These are phyloP conservation scores for Buxus sempervirens DNA, from an alignment of 164 flowering plant genomes.

Conservation along the genomic window DNA sequence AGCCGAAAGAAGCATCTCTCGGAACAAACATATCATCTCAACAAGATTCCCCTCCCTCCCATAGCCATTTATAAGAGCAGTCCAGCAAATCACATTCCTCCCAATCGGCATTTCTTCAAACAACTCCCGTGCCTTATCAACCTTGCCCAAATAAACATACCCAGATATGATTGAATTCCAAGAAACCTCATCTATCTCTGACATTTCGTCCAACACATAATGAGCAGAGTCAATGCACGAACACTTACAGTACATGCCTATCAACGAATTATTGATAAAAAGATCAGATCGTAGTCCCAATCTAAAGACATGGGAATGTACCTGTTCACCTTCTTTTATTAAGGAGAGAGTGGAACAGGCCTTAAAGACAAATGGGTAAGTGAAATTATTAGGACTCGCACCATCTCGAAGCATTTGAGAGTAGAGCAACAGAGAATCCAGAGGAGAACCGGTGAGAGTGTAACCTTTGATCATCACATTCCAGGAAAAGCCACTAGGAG, in stretches of 20 bases:
- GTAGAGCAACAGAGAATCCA: constrained; percentile 1
- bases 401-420: constrained; percentile 4
- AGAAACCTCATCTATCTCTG: constrained; percentile 11
- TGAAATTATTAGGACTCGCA: constrained; percentile 11
- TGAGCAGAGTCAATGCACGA: constrained; percentile 4
- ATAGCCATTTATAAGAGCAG: constrained; percentile 15
- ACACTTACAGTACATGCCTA: constrained; percentile 15
- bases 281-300: constrained; percentile 9
- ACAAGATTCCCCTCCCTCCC: constrained; percentile 9
- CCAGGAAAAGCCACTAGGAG: constrained; percentile 9
- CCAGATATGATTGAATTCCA: constrained; percentile 15
- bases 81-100: constrained; percentile 20
- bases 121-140: constrained; percentile 9
- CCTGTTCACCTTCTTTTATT: constrained; percentile 5
- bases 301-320: constrained; percentile 16
- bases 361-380: constrained; percentile 18
- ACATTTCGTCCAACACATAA: constrained; percentile 11
- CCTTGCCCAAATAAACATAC: neutral
- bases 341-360: constrained; percentile 13
- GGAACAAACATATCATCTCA: constrained; percentile 12
- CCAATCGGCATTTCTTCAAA: constrained; percentile 16
- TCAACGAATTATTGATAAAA: constrained; percentile 13
- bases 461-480: constrained; percentile 10
- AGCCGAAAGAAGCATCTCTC: constrained; percentile 10
- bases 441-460: constrained; percentile 8